phyloP scores from a whole-genome alignment of 1,284 basidiomycete genomes.

The Papiliotrema fonsecae region DNA sequence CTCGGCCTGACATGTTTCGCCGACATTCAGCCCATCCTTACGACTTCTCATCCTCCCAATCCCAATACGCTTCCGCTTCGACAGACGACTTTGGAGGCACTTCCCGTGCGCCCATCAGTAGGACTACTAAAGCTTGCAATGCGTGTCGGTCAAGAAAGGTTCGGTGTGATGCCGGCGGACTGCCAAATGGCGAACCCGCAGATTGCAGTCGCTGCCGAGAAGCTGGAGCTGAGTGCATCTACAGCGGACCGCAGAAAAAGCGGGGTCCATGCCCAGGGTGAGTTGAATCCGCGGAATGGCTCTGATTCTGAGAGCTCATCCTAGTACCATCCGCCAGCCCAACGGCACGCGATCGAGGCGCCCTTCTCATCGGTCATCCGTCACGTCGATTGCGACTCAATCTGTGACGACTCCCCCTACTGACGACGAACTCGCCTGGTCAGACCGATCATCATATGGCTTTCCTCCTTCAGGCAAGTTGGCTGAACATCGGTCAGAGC shows the following conservation, averaged over 20 bases:
- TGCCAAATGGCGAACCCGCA: conserved; percentile 13
- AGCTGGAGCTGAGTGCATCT: conserved; percentile 23
- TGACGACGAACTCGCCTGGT: conserved; percentile 6
- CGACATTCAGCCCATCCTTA: conserved; percentile 10
- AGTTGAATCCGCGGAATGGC: background rate
- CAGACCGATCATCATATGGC: conserved; percentile 4
- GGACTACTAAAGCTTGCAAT: conserved; percentile 36
- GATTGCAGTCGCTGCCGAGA: conserved; percentile 29
- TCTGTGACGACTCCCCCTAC: conserved; percentile 3
- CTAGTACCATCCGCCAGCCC: background rate
- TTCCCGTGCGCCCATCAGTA: conserved; percentile 30
- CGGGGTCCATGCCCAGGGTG: conserved; percentile 27
- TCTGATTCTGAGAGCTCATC: no score
- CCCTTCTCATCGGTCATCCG: conserved; percentile 8
- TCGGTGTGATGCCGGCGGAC: conserved; percentile 30
- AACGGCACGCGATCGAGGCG: background rate
- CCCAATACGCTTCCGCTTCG: background rate
- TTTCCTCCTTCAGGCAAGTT: conserved; percentile 1
- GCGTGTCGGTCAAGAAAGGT: conserved; percentile 33
- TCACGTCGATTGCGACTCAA: conserved; percentile 4
- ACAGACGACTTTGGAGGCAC: background rate
- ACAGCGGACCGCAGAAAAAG: conserved; percentile 32
- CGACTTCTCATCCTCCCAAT: conserved; percentile 2
- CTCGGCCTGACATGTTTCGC: conserved; percentile 7
- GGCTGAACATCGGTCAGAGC: background rate